Percentiles rank a stretch among this genome's conserved stretches.
Evolutionary conservation across 176 grass and related monocot species (phyloP).

Genomic region (Bothriochloa decipiens): DNA sequence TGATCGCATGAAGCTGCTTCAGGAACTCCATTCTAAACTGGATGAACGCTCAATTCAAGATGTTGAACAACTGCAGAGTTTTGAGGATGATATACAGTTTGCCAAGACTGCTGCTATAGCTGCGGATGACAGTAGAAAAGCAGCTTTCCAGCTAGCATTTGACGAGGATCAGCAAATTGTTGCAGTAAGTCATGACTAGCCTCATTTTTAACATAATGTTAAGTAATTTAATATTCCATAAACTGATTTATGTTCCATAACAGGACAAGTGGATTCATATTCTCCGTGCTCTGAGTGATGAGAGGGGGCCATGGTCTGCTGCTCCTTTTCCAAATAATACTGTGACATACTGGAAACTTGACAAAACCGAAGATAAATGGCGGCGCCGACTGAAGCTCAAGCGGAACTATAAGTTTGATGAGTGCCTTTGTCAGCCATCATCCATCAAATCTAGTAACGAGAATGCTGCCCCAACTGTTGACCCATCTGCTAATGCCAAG

Average conservation of each 20-base stretch:
- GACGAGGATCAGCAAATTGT: slow-evolving; percentile 97
- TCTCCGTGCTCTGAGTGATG: slow-evolving; percentile 83
- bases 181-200: slow-evolving; percentile 63
- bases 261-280: slow-evolving; percentile 99
- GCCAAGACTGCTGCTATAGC: slow-evolving; percentile 72
- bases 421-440: slow-evolving; percentile 74
- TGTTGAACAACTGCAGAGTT: slow-evolving; percentile 63
- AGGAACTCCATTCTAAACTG: slow-evolving; percentile 80
- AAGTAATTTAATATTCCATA: slow-evolving; percentile 31
- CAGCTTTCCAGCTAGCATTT: slow-evolving; percentile 76
- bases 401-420: slow-evolving; percentile 93
- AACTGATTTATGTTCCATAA: slow-evolving; percentile 38
- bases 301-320: slow-evolving; percentile 93
- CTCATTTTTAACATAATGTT: slow-evolving; percentile 24
- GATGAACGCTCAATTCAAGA: slow-evolving; percentile 68
- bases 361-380: slow-evolving; percentile 97
- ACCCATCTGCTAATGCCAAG: slow-evolving; percentile 49
- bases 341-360: slow-evolving; percentile 82
- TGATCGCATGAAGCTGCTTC: slow-evolving; percentile 85
- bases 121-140: slow-evolving; percentile 78
- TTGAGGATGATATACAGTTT: slow-evolving; percentile 91
- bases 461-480: slow-evolving; percentile 41
- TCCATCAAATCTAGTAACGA: slow-evolving; percentile 56
- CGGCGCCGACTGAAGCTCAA: slow-evolving; percentile 87
- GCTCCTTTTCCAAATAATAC: slow-evolving; percentile 85